phyloP scores from a whole-genome alignment of 208 protist genomes.

The Trypanosoma lewisi region DNA sequence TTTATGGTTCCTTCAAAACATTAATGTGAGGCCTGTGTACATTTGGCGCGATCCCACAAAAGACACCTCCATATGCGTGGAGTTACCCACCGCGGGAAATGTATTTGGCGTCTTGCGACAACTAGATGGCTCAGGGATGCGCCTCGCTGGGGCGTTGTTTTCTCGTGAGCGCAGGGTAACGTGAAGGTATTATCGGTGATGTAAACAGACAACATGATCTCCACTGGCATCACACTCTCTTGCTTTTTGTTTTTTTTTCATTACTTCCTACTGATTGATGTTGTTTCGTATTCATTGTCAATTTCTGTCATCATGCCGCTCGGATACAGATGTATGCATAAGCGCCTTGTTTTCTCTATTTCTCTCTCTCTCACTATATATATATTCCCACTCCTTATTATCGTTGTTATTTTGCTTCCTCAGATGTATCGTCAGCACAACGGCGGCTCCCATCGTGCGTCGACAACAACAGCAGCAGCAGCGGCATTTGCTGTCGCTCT shows the following conservation, averaged over 20 bases:
- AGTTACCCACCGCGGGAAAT: conserved; percentile 12
- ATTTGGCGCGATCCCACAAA: conserved; percentile 25
- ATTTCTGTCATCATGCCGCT: no score
- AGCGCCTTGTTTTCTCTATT: no score
- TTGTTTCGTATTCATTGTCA: no score
- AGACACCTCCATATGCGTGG: conserved; percentile 23
- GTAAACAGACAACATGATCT: background rate
- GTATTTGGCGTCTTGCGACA: conserved; percentile 20
- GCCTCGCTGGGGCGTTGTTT: conserved; percentile 18
- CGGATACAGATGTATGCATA: no score
- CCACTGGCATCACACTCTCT: no score
- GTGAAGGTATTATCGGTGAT: background rate
- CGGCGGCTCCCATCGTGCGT: background rate
- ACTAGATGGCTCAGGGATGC: conserved; percentile 23
- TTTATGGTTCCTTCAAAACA: conserved; percentile 12
- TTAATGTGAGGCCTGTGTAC: conserved; percentile 22
- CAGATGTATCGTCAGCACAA: background rate
- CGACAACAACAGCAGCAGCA: background rate
- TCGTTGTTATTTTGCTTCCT: background rate
- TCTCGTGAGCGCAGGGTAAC: background rate
- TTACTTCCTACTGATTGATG: no score
- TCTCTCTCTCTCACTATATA: background rate
- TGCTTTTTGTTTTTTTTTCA: no score
- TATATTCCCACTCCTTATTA: background rate
- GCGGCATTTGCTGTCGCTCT: conserved; percentile 2